Evolutionary conservation across 306 rosid genomes (phyloP), one percentile per base, ranked within the genome.

Genomic region (Cyclanthera cordifolia): DNA sequence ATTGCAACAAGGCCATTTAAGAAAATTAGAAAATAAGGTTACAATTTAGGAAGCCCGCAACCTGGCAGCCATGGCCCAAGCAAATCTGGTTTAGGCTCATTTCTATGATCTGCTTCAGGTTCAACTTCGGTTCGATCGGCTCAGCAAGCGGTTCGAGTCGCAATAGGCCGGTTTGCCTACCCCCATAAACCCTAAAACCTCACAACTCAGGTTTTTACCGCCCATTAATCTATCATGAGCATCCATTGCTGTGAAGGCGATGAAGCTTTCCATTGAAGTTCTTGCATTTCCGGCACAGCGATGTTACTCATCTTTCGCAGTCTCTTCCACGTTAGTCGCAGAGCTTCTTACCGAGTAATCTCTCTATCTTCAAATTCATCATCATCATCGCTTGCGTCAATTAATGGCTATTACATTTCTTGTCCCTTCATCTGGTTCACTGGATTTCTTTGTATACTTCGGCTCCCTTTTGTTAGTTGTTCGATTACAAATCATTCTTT

Each of bases 291-390:
- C 70, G 32, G 66, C 69, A 47, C 17, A 60, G 82, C 70, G 68
- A 89, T 89, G 95, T 68, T 87, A 75, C 71, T 79, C 54, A 79
- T 81, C 74, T 69, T 78, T 55, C 95, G 97, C 86, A 81, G 72
- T 71, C 67, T 90, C 68, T 72, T 83, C 69, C 79, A 78, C 70
- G 64, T 67, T 59, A 82, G 84, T 72, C 73, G 87, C 78, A 85
- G 80, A 79, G 81, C 83, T 67, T 77, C 89, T 24, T 59, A 20
- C 69, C 82, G 86, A 73, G 96, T 89, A 87, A 89, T 91, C 87
- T 78, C 69, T 30, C 78, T 76, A 39, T 57, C 80, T 77, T 72
- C 74, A 0, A 45, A 57, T 75, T 75, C 73, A 59, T 54, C 75
- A 53, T 56, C 77, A 5, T 72, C 74, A 5, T 72, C 50, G 4